Conservation (phyloP, 495 filamentous ascomycete species). For the Tuber brumale region DNA sequence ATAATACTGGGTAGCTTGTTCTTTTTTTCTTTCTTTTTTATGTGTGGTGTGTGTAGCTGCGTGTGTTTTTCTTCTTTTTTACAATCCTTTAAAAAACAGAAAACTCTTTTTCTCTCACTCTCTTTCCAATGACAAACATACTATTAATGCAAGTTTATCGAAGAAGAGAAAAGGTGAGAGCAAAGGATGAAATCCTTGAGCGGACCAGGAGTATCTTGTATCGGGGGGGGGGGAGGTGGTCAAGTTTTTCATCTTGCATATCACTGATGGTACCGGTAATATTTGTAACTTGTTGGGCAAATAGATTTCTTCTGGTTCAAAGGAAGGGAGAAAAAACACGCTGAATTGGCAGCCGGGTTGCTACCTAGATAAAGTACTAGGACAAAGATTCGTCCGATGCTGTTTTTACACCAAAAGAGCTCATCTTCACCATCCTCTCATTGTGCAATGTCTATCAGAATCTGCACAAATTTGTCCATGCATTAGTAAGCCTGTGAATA, state of each 20-base stretch:
- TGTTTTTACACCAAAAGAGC: too few species aligned
- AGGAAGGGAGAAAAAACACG: background rate
- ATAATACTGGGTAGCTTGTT: constrained; percentile 27
- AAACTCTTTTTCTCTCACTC: background rate
- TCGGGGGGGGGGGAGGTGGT: background rate
- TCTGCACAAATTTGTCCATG: too few species aligned
- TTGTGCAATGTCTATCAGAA: too few species aligned
- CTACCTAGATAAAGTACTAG: background rate
- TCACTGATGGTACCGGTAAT: background rate
- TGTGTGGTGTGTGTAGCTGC: constrained; percentile 2
- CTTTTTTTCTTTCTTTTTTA: constrained; percentile 23
- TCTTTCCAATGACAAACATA: background rate
- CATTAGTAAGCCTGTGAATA: too few species aligned
- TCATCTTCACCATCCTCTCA: too few species aligned
- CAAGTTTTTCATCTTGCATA: background rate
- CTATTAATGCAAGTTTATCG: background rate
- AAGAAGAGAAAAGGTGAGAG: background rate
- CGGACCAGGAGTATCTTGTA: background rate
- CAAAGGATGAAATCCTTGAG: constrained; percentile 4
- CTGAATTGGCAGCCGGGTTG: background rate
- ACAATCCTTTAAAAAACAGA: background rate
- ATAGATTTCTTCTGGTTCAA: background rate
- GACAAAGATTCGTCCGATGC: too few species aligned
- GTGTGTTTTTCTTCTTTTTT: constrained; percentile 16
- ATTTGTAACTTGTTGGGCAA: background rate